Evolutionary conservation across 192 early-diverging fungal genomes (phyloP).

Genomic region (Umbelopsis ramanniana): DNA sequence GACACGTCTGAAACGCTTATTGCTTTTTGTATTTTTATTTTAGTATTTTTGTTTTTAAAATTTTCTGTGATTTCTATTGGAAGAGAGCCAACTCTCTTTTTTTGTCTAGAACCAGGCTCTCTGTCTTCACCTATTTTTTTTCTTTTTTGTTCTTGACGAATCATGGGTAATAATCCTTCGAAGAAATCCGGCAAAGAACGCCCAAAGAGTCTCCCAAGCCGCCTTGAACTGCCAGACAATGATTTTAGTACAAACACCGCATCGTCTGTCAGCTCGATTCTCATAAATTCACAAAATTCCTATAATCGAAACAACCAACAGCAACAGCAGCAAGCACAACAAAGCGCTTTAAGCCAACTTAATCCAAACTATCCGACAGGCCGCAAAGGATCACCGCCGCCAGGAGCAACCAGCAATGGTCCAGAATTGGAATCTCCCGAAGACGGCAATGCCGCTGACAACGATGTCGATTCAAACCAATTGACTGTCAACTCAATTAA

Average conservation of each 20-base stretch:
- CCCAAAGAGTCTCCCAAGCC: constrained; percentile 8
- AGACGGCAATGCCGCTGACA: constrained; percentile 22
- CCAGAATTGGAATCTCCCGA: constrained; percentile 20
- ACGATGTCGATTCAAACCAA: constrained; percentile 32
- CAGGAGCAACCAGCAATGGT: constrained; percentile 8
- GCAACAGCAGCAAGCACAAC: constrained; percentile 13
- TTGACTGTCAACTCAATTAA: constrained; percentile 39
- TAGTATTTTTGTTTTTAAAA: constrained; percentile 9
- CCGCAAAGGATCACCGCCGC: constrained; percentile 14
- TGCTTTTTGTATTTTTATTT: neutral
- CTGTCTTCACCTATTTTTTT: neutral
- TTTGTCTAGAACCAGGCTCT: constrained; percentile 14
- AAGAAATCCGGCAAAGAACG: constrained; percentile 19
- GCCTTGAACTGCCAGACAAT: constrained; percentile 32
- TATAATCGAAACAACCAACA: constrained; percentile 17
- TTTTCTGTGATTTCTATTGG: constrained; percentile 16
- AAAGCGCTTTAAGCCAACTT: constrained; percentile 25
- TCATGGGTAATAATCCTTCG: constrained; percentile 21
- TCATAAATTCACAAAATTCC: constrained; percentile 26
- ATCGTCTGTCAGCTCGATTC: constrained; percentile 42
- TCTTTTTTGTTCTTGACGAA: constrained; percentile 7
- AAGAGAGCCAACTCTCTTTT: constrained; percentile 4
- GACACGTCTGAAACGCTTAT: too few relatives aligned
- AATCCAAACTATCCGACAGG: constrained; percentile 37
- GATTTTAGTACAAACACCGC: constrained; percentile 39